Evolutionary conservation across 2,329 filamentous ascomycete species (phyloP).

Genomic region (Ophiostoma quercus): DNA sequence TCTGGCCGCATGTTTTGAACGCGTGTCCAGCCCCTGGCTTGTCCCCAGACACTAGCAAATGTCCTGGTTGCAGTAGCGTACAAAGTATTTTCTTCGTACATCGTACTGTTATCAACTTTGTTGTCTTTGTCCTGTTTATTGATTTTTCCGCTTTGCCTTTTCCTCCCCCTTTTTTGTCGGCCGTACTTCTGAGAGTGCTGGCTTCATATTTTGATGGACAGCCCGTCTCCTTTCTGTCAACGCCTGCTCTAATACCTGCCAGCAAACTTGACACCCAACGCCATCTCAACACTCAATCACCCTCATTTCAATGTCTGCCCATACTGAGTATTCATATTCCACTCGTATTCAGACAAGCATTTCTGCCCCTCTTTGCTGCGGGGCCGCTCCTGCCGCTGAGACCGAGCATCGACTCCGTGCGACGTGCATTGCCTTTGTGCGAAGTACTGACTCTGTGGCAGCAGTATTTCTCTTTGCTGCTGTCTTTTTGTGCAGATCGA

Average conservation of each 20-base stretch:
- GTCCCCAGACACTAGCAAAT: not conserved
- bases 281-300: not conserved
- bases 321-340: not conserved
- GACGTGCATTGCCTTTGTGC: not conserved
- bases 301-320: not conserved
- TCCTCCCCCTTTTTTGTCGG: not conserved
- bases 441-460: not conserved
- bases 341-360: constrained; percentile 12
- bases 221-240: not conserved
- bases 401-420: not conserved
- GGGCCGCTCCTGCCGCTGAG: constrained; percentile 6
- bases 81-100: no score
- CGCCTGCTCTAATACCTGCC: not conserved
- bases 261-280: not conserved
- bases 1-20: constrained; percentile 1
- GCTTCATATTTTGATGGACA: not conserved
- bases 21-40: constrained; percentile 7
- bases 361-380: constrained; percentile 10
- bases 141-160: not conserved
- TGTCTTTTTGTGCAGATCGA: not conserved
- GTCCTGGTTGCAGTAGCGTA: not conserved
- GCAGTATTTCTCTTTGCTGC: not conserved
- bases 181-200: not conserved
- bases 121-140: not conserved
- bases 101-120: not conserved